A percentile compares a stretch with the other conserved stretches of the same genome.
Conservation (phyloP, 139 green algal genomes). For the Chlorella sorokiniana region DNA sequence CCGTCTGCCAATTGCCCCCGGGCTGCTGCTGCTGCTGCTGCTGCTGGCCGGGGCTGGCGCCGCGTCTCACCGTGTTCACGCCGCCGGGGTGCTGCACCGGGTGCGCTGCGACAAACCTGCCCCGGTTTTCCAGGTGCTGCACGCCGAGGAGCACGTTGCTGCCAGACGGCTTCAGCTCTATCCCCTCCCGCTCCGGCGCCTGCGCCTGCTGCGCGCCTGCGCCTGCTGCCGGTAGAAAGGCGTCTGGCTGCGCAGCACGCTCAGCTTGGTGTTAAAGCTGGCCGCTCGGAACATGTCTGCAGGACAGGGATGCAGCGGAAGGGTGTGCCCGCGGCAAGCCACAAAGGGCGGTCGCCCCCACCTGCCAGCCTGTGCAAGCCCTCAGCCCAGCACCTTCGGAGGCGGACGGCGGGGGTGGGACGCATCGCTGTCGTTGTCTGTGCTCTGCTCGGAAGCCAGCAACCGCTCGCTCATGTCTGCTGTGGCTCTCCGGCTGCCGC, state of each 20-base stretch:
- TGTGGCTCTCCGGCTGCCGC: too few species aligned
- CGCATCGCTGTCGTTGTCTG: not conserved
- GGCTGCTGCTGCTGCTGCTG: not conserved
- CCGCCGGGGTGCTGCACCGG: not conserved
- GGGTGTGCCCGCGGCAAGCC: not conserved
- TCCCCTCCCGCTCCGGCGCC: not conserved
- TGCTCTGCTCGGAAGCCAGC: not conserved
- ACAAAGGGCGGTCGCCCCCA: not conserved
- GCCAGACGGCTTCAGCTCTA: slow-evolving; percentile 28
- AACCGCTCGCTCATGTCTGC: not conserved
- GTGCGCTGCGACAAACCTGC: slow-evolving; percentile 25
- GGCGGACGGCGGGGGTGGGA: not conserved
- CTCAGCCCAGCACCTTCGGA: not conserved
- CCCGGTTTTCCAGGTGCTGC: slow-evolving; percentile 15
- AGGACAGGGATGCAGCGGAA: not conserved
- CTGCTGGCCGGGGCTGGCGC: too few species aligned
- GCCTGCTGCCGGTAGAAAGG: slow-evolving; percentile 8
- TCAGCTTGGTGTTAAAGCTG: slow-evolving; percentile 29
- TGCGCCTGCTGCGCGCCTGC: not conserved
- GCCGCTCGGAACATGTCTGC: slow-evolving; percentile 22
- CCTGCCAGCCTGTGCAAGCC: too few species aligned
- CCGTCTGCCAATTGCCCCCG: not conserved
- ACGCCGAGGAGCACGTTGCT: slow-evolving; percentile 37
- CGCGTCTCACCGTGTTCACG: not conserved
- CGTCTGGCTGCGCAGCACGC: not conserved